A percentile compares a stretch with the other conserved stretches of the same genome.
Conservation (phyloP, 2,329 filamentous ascomycete species). For the Aureobasidium leucospermi region DNA sequence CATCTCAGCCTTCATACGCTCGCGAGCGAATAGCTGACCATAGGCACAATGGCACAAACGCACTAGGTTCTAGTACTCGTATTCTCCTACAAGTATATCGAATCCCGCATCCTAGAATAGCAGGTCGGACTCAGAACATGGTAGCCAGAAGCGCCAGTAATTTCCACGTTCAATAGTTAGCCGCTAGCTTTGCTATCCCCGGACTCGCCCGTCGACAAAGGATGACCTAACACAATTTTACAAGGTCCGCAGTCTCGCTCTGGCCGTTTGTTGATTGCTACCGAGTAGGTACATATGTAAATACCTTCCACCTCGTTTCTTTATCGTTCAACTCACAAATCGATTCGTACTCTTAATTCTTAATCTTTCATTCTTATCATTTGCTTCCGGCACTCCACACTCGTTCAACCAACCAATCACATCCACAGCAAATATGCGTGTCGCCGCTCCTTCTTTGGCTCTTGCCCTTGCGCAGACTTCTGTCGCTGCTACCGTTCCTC, state of each 20-base stretch:
- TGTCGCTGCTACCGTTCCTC: background rate
- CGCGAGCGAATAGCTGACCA: background rate
- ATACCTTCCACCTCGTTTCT: background rate
- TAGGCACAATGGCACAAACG: background rate
- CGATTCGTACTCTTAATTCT: background rate
- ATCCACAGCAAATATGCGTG: constrained; percentile 2
- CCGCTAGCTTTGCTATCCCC: background rate
- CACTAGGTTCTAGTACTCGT: background rate
- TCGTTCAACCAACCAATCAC: background rate
- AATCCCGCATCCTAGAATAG: background rate
- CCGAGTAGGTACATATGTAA: background rate
- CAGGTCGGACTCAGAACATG: background rate
- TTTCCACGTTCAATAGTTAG: constrained; percentile 5
- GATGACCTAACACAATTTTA: constrained; percentile 1
- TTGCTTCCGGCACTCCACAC: constrained; percentile 1
- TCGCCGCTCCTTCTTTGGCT: background rate
- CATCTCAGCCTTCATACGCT: background rate
- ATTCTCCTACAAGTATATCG: background rate
- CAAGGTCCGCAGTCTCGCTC: background rate
- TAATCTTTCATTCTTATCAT: background rate
- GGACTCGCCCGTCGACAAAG: background rate
- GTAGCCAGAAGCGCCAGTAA: background rate
- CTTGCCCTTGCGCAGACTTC: constrained; percentile 5
- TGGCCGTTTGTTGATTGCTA: background rate
- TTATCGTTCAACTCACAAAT: background rate